A percentile compares a stretch with the other conserved stretches of the same genome.
Evolutionary conservation across 2,329 filamentous ascomycete genomes (phyloP).

Genomic region (Simplicillium sp.): DNA sequence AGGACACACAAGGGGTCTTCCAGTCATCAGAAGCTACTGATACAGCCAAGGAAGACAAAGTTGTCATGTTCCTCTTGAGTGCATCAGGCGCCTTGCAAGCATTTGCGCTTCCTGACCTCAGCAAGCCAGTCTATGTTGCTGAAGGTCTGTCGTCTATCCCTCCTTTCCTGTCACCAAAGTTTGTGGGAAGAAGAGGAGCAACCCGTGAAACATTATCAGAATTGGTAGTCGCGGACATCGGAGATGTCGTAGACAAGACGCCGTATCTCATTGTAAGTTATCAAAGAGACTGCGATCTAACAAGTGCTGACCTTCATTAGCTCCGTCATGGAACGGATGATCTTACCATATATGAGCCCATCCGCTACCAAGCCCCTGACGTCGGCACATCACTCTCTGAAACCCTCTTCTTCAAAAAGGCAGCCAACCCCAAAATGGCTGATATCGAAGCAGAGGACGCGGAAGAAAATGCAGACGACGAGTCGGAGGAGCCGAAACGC

Average conservation of each 20-base stretch:
- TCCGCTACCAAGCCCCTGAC: conserved; percentile 36
- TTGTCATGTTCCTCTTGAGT: conserved; percentile 70
- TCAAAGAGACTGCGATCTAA: neutral
- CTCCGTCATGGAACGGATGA: conserved; percentile 73
- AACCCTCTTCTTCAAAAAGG: conserved; percentile 67
- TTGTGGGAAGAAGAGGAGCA: conserved; percentile 57
- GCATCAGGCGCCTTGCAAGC: conserved; percentile 67
- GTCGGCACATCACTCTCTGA: conserved; percentile 33
- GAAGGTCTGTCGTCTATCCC: conserved; percentile 73
- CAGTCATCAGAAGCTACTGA: conserved; percentile 29
- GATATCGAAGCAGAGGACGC: conserved; percentile 39
- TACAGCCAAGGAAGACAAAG: conserved; percentile 32
- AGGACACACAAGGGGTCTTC: conserved; percentile 52
- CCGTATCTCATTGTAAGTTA: conserved; percentile 72
- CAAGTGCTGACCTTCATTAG: conserved; percentile 27
- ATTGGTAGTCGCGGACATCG: conserved; percentile 75
- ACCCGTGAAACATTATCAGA: conserved; percentile 68
- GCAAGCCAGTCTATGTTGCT: conserved; percentile 61
- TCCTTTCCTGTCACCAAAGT: conserved; percentile 63
- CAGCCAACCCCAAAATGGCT: conserved; percentile 58
- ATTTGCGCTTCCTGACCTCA: conserved; percentile 66
- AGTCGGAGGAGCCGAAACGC: conserved; percentile 18
- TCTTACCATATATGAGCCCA: conserved; percentile 78
- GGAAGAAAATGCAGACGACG: conserved; percentile 39
- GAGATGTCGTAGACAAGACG: conserved; percentile 58